Evolutionary conservation across 2,329 filamentous ascomycete genomes (phyloP).

Genomic region (Scolecobasidium constrictum): DNA sequence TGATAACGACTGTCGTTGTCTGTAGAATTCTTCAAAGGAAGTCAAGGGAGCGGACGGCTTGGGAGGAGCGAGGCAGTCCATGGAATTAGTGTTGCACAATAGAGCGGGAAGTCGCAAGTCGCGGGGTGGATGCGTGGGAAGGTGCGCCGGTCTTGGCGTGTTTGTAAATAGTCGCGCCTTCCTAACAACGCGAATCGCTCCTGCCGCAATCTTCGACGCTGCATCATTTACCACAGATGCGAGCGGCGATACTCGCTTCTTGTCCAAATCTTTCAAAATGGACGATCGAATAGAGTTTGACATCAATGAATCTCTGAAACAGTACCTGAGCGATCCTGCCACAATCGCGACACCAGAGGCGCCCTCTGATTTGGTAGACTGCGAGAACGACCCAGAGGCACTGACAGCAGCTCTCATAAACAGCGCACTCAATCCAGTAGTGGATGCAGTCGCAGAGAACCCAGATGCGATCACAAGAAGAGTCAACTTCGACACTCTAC

Average conservation of each 20-base stretch:
- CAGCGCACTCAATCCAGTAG: slow-evolving; percentile 76
- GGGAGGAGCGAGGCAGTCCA: too few relatives aligned
- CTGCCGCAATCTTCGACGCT: too few relatives aligned
- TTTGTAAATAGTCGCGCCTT: too few relatives aligned
- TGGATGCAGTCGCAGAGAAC: slow-evolving; percentile 84
- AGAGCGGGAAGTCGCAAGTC: too few relatives aligned
- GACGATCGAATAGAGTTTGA: slow-evolving; percentile 66
- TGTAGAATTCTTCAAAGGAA: not conserved
- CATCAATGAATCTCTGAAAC: slow-evolving; percentile 91
- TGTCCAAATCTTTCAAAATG: slow-evolving; percentile 33
- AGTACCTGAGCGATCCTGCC: slow-evolving; percentile 88
- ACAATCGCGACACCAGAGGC: slow-evolving; percentile 79
- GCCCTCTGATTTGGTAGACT: slow-evolving; percentile 71
- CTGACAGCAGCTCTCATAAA: slow-evolving; percentile 73
- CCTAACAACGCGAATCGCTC: too few relatives aligned
- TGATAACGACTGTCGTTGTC: not conserved
- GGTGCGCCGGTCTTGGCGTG: too few relatives aligned
- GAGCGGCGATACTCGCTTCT: too few relatives aligned
- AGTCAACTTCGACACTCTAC: slow-evolving; percentile 79
- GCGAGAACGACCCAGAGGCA: slow-evolving; percentile 81
- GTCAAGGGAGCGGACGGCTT: not conserved
- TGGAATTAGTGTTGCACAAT: too few relatives aligned
- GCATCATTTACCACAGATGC: too few relatives aligned
- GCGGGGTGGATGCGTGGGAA: too few relatives aligned
- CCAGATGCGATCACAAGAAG: slow-evolving; percentile 76